Percentiles rank a stretch among this genome's conserved stretches.
phyloP scores from a whole-genome alignment of 345 rosid species.

The Citrus unshiu region DNA sequence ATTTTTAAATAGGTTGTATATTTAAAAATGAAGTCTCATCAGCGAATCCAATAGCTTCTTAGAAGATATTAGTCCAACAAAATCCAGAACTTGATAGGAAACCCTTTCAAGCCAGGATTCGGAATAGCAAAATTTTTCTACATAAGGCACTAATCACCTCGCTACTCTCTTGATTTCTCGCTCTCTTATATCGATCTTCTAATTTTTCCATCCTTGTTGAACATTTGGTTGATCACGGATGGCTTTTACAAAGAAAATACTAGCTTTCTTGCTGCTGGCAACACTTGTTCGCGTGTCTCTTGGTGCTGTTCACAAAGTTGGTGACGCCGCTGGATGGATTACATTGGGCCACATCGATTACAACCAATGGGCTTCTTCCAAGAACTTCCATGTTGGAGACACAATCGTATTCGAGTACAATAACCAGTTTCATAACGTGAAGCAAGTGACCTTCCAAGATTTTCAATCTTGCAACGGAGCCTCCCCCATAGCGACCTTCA shows the following conservation, averaged over 20 bases:
- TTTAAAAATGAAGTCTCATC: too few relatives aligned
- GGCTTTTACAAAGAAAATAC: background rate
- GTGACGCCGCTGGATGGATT: background rate
- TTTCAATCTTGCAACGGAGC: too few relatives aligned
- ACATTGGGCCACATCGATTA: background rate
- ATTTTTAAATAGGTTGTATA: too few relatives aligned
- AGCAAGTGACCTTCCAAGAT: too few relatives aligned
- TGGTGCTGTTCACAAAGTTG: constrained; percentile 4
- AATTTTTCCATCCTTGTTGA: background rate
- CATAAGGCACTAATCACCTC: too few relatives aligned
- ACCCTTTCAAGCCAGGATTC: too few relatives aligned
- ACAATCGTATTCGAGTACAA: background rate
- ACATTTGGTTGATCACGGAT: background rate
- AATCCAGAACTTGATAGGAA: too few relatives aligned
- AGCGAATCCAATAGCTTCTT: too few relatives aligned
- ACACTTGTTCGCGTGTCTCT: background rate
- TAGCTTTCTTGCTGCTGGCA: background rate
- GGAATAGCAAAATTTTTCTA: too few relatives aligned
- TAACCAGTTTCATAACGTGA: background rate
- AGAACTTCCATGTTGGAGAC: constrained; percentile 3
- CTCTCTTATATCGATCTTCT: background rate
- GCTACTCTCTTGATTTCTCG: background rate
- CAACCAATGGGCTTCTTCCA: background rate
- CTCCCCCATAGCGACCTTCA: background rate
- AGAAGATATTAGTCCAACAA: too few relatives aligned